These are phyloP conservation scores for Dothistroma pini DNA, from an alignment of 2,329 filamentous ascomycete genomes.

Conservation along the genomic window DNA sequence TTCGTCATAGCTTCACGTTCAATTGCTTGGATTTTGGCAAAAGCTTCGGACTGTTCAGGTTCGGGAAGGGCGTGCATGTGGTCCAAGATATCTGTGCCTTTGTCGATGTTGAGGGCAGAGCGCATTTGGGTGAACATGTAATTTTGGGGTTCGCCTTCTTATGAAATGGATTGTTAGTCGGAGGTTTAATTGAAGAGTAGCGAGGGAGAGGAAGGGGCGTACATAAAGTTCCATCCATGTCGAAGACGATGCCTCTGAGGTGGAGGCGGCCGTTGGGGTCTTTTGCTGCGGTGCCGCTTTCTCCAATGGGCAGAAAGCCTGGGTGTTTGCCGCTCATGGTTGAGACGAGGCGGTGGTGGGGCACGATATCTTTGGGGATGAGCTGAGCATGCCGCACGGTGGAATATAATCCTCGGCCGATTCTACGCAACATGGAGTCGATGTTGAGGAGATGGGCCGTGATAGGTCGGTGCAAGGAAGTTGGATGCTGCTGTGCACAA, in stretches of 20 bases:
- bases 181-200: background rate
- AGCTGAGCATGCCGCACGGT: too few relatives aligned
- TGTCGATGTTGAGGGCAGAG: slow-evolving; percentile 66
- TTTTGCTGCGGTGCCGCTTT: background rate
- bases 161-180: slow-evolving; percentile 1
- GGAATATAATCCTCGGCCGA: too few relatives aligned
- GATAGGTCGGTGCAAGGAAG: background rate
- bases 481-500: background rate
- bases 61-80: slow-evolving; percentile 75
- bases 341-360: background rate
- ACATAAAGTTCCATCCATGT: slow-evolving; percentile 95
- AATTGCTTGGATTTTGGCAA: slow-evolving; percentile 70
- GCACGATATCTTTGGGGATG: background rate
- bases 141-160: slow-evolving; percentile 74
- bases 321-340: background rate
- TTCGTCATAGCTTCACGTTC: slow-evolving; percentile 75
- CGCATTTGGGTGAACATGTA: slow-evolving; percentile 96
- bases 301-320: background rate
- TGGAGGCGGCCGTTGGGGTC: slow-evolving; percentile 37
- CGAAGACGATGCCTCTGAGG: slow-evolving; percentile 68
- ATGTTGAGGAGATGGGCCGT: background rate
- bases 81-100: slow-evolving; percentile 76
- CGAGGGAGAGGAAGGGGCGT: slow-evolving; percentile 6
- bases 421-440: background rate
- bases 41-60: slow-evolving; percentile 54